Evolutionary conservation across 2,329 filamentous ascomycete genomes (phyloP).

Genomic region (Colletotrichum caudatum): DNA sequence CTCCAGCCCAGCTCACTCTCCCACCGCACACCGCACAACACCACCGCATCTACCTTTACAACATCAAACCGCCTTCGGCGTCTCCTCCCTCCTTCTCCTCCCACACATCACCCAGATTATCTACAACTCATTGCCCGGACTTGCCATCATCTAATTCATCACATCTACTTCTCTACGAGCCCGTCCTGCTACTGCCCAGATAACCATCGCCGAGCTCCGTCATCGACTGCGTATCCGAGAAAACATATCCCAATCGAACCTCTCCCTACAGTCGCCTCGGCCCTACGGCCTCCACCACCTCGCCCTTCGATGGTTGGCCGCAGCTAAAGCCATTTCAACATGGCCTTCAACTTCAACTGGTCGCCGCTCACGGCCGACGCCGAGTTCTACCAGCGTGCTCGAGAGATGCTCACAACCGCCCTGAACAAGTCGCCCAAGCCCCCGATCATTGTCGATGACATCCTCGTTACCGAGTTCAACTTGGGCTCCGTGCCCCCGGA

Average conservation of each 20-base stretch:
- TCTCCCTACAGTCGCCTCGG: slow-evolving; percentile 15
- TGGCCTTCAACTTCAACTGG: slow-evolving; percentile 99
- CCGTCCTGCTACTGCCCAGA: slow-evolving; percentile 8
- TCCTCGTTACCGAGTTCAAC: slow-evolving; percentile 97
- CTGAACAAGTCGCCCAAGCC: slow-evolving; percentile 98
- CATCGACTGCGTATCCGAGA: slow-evolving; percentile 15
- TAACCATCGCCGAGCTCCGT: slow-evolving; percentile 2
- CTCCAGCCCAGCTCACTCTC: neutral
- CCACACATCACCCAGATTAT: slow-evolving; percentile 22
- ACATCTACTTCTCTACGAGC: slow-evolving; percentile 34
- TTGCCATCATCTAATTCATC: slow-evolving; percentile 26
- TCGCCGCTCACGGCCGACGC: slow-evolving; percentile 97
- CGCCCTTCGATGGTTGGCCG: slow-evolving; percentile 42
- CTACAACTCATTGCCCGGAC: slow-evolving; percentile 26
- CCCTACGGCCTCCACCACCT: slow-evolving; percentile 34
- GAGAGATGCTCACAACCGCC: slow-evolving; percentile 93
- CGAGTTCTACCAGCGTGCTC: slow-evolving; percentile 87
- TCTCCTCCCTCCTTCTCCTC: slow-evolving; percentile 14
- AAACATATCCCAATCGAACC: slow-evolving; percentile 15
- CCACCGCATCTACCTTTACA: slow-evolving; percentile 9
- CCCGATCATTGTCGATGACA: slow-evolving; percentile 99
- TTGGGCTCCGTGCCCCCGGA: slow-evolving; percentile 94
- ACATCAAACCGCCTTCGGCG: slow-evolving; percentile 18
- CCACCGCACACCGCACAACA: slow-evolving; percentile 29
- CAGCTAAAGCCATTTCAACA: slow-evolving; percentile 66